Conservation (phyloP, 1,284 basidiomycete genomes). For the Leccinum solheimii region DNA sequence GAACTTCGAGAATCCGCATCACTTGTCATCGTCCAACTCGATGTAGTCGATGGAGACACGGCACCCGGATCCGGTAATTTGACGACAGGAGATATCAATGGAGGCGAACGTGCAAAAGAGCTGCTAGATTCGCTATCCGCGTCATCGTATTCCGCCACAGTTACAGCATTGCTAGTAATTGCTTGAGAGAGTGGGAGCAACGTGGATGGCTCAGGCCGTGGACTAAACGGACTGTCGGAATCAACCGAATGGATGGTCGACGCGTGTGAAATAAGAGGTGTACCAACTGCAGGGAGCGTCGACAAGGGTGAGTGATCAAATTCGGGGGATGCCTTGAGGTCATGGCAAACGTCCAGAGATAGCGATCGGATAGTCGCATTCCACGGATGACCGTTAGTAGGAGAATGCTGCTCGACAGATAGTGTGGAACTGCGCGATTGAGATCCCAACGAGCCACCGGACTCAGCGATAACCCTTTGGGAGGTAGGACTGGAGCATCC, state of each 20-base stretch:
- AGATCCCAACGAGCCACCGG: slow-evolving; percentile 17
- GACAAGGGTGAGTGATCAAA: slow-evolving; percentile 36
- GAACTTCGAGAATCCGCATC: slow-evolving; percentile 22
- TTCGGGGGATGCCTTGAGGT: slow-evolving; percentile 20
- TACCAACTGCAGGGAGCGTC: slow-evolving; percentile 33
- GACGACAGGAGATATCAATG: slow-evolving; percentile 33
- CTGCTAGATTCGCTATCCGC: slow-evolving; percentile 22
- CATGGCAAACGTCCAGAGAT: slow-evolving; percentile 10
- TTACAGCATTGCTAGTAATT: background rate
- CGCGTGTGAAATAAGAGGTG: slow-evolving; percentile 25
- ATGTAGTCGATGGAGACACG: slow-evolving; percentile 28
- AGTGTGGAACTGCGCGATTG: slow-evolving; percentile 37
- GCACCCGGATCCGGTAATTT: slow-evolving; percentile 30
- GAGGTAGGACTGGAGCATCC: slow-evolving; percentile 34
- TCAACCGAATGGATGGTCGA: slow-evolving; percentile 17
- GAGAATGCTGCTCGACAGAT: slow-evolving; percentile 33
- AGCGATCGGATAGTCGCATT: slow-evolving; percentile 11
- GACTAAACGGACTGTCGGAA: slow-evolving; percentile 32
- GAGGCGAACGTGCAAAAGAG: slow-evolving; percentile 31
- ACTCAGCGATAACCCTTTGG: slow-evolving; percentile 22
- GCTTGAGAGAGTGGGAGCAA: slow-evolving; percentile 26
- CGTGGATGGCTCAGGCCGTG: slow-evolving; percentile 26
- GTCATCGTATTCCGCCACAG: slow-evolving; percentile 15
- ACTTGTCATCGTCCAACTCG: slow-evolving; percentile 35
- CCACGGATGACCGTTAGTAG: slow-evolving; percentile 24